phyloP scores from a whole-genome alignment of 2,329 filamentous ascomycete genomes.

The Pseudogymnoascus sp. region DNA sequence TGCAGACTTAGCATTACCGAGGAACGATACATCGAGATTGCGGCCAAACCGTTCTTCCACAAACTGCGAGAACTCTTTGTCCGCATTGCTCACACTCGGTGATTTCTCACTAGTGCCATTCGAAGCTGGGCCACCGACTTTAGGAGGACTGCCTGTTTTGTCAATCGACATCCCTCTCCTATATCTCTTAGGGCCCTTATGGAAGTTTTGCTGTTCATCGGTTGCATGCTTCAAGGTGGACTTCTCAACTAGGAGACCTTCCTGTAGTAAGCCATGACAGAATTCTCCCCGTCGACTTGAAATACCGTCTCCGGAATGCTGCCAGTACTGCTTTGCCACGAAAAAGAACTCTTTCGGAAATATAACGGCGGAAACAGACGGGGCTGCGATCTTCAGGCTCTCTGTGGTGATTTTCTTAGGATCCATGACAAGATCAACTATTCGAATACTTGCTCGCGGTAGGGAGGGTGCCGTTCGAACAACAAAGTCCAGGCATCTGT shows the following conservation, averaged over 20 bases:
- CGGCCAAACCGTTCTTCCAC: conserved; percentile 91
- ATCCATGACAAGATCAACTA: conserved; percentile 57
- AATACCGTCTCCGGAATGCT: conserved; percentile 86
- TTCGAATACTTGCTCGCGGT: conserved; percentile 38
- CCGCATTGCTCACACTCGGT: conserved; percentile 19
- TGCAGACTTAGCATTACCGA: conserved; percentile 74
- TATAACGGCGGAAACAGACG: conserved; percentile 61
- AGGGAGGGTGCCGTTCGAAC: conserved; percentile 46
- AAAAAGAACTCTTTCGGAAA: conserved; percentile 58
- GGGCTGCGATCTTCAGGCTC: conserved; percentile 45
- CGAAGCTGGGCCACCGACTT: conserved; percentile 17
- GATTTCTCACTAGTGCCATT: conserved; percentile 1
- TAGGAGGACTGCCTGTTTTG: conserved; percentile 20
- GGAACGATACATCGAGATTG: conserved; percentile 73
- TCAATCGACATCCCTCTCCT: conserved; percentile 53
- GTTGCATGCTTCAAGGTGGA: conserved; percentile 21
- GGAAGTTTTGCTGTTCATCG: conserved; percentile 20
- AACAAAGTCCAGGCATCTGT: conserved; percentile 68
- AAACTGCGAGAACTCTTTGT: conserved; percentile 64
- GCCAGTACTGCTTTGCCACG: conserved; percentile 91
- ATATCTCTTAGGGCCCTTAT: conserved; percentile 72
- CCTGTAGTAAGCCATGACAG: conserved; percentile 64
- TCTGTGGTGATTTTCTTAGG: conserved; percentile 42
- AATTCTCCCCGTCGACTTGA: conserved; percentile 90
- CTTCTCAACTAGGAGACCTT: conserved; percentile 53